Evolutionary conservation across 2,329 filamentous ascomycete species (phyloP), one percentile per base, ranked within the genome.

Genomic region (Colletotrichum plurivorum): DNA sequence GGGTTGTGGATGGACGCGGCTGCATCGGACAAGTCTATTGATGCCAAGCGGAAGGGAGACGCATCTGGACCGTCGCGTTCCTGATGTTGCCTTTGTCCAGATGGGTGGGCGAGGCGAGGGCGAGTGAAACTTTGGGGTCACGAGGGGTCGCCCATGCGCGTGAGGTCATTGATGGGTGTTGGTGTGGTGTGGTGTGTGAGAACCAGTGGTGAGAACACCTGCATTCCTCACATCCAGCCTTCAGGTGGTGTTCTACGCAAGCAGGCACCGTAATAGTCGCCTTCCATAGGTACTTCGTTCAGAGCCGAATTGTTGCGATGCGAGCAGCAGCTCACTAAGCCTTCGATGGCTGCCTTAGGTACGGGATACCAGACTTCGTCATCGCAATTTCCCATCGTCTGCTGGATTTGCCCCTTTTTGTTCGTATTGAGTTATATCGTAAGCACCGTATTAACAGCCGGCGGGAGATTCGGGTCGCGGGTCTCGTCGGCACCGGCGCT

Each of bases 71-170:
- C 36, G 15, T 22, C 45, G 2, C 5, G 31, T 36, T 36, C 31
- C 31, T 36, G 31, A 12, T 25, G 22, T 36, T 36, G 31, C 5
- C 5, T 55, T 43, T 55, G 36, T 43, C 41, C 27, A 4, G 53
- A 55, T 22, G 53, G n/a, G 36, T 5, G 10, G 45, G 45, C 0
- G 18, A 48, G 56, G 22, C 16, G 56, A n/a, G 45, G 18, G 18
- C 10, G 20, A 22, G 49, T 13, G 49, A 48, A 16, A 20, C 45
- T 27, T 54, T 53, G 18, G 13, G 49, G 39, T 62, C 58, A 62
- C 58, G 48, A 62, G 58, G 58, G 58, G 58, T 53, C 36, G 49
- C 31, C 58, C 58, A 62, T 62, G 58, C 58, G 55, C 55, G 58
- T 53, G 58, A 62, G 58, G 48, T 62, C 58, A 53, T 54, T 31